A percentile compares a stretch with the other conserved stretches of the same genome.
These are phyloP conservation scores for Naumovozyma castellii DNA, from an alignment of 805 yeast genomes.

Conservation along the genomic window DNA sequence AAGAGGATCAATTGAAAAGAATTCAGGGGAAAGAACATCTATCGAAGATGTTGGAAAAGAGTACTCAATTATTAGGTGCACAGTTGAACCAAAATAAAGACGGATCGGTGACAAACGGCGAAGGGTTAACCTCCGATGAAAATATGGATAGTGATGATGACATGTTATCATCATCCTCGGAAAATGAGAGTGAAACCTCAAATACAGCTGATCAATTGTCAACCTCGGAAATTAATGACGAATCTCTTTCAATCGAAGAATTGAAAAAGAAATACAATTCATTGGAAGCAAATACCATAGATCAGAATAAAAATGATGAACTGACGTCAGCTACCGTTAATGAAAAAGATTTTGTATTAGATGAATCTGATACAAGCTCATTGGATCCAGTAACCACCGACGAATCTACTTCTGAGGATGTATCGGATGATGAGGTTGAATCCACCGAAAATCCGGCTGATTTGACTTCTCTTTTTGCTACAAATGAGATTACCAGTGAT, in stretches of 20 bases:
- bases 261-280: slow-evolving; percentile 36
- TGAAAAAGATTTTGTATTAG: not conserved
- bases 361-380: slow-evolving; percentile 5
- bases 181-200: slow-evolving; percentile 5
- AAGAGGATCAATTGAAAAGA: slow-evolving; percentile 69
- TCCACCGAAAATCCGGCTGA: slow-evolving; percentile 32
- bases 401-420: slow-evolving; percentile 12
- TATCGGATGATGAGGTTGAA: slow-evolving; percentile 14
- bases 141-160: slow-evolving; percentile 19
- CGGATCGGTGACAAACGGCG: slow-evolving; percentile 12
- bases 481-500: slow-evolving; percentile 12
- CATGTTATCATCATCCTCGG: slow-evolving; percentile 10
- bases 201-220: slow-evolving; percentile 8
- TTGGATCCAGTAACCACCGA: slow-evolving; percentile 15
- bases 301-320: not conserved
- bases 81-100: slow-evolving; percentile 44
- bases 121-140: slow-evolving; percentile 3
- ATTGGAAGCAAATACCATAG: slow-evolving; percentile 1
- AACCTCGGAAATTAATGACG: slow-evolving; percentile 18
- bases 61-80: slow-evolving; percentile 82
- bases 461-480: slow-evolving; percentile 1
- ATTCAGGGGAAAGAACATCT: slow-evolving; percentile 79
- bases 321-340: not conserved
- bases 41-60: slow-evolving; percentile 79
- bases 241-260: slow-evolving; percentile 35